Base-by-base conservation (phyloP, 352 stramenopile species). In the Phytophthora sojae region DNA sequence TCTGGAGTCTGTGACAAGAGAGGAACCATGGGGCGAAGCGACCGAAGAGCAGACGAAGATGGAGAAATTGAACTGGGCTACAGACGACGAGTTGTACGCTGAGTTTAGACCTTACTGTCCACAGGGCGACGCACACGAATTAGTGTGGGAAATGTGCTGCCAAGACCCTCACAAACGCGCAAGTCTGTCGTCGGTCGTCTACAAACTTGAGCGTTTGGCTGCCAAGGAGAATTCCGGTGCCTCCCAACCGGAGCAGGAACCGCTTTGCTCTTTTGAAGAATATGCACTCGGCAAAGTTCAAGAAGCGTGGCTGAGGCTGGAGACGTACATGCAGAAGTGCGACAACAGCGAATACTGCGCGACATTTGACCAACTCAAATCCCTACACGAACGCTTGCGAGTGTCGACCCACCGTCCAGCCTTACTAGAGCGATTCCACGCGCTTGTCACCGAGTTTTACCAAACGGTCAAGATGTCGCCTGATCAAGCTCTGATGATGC, bases 121-220 rank as follows among this genome's bases (percentile, higher is more conserved):
- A 0, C 8, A 2, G 19, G 23, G 23, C 6, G 21, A 59, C 23
- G 49, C 11, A 15, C 50, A 30, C 4, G 19, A 60, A 4, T 42
- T 71, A 23, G 64, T 71, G 14, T 54, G 50, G 55, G 12, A 37
- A 12, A 71, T 71, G 64, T 71, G 64, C 37, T 55, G 23, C 6
- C 37, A 42, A 7, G 49, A 71, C 15, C 55, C 56, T 29, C 7
- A 55, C 39, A 26, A 55, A 53, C 57, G 60, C 4, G 2, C 11
- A 1, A 50, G 19, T 35, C 15, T 68, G 5, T 56, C 52, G 2
- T 61, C 37, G 26, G 61, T 57, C 8, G 26, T 54, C 6, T 51
- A 51, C 23, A 19, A 57, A 15, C 37, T 68, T 4, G 61, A 61
- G 14, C 6, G 12, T 25, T 50, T 68, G 30, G 14, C 26, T 21